phyloP scores from a whole-genome alignment of 2,329 filamentous ascomycete species.

The Pseudopyricularia javanii region DNA sequence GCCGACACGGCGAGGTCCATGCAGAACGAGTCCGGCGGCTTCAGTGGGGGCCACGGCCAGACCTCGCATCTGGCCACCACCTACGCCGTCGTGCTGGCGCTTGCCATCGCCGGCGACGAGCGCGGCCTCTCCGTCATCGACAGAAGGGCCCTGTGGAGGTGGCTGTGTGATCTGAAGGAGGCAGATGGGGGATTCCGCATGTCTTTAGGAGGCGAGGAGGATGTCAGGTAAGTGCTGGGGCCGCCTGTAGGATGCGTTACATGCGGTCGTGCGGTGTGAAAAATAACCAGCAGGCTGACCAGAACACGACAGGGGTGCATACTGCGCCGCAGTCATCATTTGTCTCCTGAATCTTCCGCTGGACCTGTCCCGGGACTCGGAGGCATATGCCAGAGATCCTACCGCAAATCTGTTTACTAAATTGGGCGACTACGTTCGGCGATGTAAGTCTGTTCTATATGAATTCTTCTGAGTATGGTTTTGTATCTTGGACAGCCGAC shows the following conservation, averaged over 20 bases:
- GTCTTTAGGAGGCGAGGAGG: conserved; percentile 76
- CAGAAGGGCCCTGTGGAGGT: conserved; percentile 78
- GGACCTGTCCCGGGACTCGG: conserved; percentile 60
- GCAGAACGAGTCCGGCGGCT: conserved; percentile 76
- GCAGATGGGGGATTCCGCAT: conserved; percentile 82
- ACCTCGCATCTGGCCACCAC: conserved; percentile 78
- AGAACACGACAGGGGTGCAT: conserved; percentile 57
- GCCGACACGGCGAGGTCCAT: conserved; percentile 65
- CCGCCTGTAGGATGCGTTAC: too few relatives aligned
- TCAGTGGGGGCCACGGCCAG: conserved; percentile 89
- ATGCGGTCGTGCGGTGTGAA: too few relatives aligned
- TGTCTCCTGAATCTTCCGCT: conserved; percentile 75
- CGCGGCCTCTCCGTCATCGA: conserved; percentile 67
- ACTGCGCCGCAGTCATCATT: conserved; percentile 78
- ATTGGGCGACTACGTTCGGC: conserved; percentile 67
- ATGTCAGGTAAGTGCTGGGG: conserved; percentile 59
- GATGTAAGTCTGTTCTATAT: conserved; percentile 58
- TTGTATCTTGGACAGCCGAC: background rate
- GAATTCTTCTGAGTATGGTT: conserved; percentile 3
- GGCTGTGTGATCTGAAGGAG: conserved; percentile 79
- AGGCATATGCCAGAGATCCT: conserved; percentile 50
- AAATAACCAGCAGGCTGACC: background rate
- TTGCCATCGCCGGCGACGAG: conserved; percentile 66
- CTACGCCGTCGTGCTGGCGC: conserved; percentile 70
- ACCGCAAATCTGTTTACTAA: conserved; percentile 54